Percentiles rank a stretch among this genome's conserved stretches.
These are phyloP conservation scores for Circinella umbellata DNA, from an alignment of 371 early-diverging fungal genomes.

Conservation along the genomic window DNA sequence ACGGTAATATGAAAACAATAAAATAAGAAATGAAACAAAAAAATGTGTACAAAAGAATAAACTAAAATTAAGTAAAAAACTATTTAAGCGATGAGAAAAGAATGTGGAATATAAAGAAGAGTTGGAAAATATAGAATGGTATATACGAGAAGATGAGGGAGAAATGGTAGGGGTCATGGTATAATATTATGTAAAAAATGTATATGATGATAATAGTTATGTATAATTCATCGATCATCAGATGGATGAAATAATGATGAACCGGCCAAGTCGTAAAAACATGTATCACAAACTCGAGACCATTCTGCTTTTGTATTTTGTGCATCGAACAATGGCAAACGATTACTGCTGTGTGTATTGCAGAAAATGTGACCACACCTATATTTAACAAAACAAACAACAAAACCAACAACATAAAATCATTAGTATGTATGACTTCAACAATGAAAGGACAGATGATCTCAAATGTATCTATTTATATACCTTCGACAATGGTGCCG, in stretches of 20 bases:
- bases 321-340: conserved; percentile 23
- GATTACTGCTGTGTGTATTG: conserved; percentile 24
- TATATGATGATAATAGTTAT: too few relatives aligned
- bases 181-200: too few relatives aligned
- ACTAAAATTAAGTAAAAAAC: neutral
- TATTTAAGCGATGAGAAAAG: neutral
- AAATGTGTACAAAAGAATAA: conserved; percentile 7
- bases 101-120: neutral
- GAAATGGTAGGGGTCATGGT: too few relatives aligned
- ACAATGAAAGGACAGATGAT: neutral
- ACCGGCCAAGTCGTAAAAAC: conserved; percentile 19
- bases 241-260: conserved; percentile 13
- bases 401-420: neutral
- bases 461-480: conserved; percentile 7
- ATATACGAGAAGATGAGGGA: neutral
- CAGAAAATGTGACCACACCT: conserved; percentile 29
- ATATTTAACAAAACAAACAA: neutral
- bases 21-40: too few relatives aligned
- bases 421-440: neutral
- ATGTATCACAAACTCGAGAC: conserved; percentile 30
- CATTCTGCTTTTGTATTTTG: conserved; percentile 19
- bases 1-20: conserved; percentile 10
- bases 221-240: conserved; percentile 2
- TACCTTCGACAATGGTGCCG: conserved; percentile 34
- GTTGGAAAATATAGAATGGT: neutral